Base-by-base conservation (phyloP, 768 basidiomycete species). In the Collybiopsis luxurians region DNA sequence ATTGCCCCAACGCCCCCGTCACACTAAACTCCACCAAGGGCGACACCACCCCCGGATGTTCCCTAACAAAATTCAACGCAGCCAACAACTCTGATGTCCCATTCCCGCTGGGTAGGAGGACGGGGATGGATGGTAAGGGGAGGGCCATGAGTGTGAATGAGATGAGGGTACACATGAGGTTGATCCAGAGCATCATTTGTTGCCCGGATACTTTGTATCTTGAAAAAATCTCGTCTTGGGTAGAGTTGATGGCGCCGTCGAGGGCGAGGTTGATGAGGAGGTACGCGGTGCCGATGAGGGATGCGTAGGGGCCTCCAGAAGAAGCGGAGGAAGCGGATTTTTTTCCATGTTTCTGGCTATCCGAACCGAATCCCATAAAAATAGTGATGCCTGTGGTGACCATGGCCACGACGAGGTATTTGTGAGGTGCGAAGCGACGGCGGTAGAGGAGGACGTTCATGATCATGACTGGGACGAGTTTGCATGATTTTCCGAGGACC, bases 121-220 rank as follows among this genome's bases (percentile, higher is more conserved):
- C 85, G 17, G 94, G 89, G 54, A 95, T 91, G 62, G 86, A 81
- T 1, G 87, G 93, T 27, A 93, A 77, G 2, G 87, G 92, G 47
- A 92, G 78, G 6, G 89, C 67, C 26, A 87, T 81, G 26, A 97
- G 84, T 11, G 85, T 67, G 1, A 81, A 75, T 21, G 90, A 87
- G 56, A 92, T 69, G 36, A 87, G 59, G 2, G 94, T 91, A 72
- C 89, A 88, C 75, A 95, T 88, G 26, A 90, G 63, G 68, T 95
- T 96, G 72, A 99, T 96, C 85, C 86, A 96, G 69, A 98, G 87
- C 97, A 99, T 98, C 95, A 99, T 98, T 68, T 99, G 97, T 71
- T 97, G 95, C 7, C 97, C 97, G 2, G 77, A 75, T 3, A 83
- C 76, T 19, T 83, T 83, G 73, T 90, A 85, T 12, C 80, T 77